Evolutionary conservation across 306 rosid species (phyloP).

Genomic region (Pachyrhizus erosus): DNA sequence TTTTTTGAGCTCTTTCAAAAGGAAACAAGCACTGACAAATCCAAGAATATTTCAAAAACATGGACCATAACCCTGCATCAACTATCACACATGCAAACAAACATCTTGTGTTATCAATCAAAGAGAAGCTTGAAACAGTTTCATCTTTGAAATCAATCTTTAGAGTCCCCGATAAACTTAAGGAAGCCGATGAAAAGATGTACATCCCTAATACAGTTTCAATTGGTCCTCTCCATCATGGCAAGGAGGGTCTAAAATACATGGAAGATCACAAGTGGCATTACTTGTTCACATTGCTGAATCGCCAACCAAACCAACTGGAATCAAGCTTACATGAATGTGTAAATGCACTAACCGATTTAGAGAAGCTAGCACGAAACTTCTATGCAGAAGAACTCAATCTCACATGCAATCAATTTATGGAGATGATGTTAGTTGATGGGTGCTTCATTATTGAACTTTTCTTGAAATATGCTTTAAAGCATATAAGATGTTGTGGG

Average conservation of each 20-base stretch:
- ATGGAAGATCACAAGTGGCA: slow-evolving; percentile 33
- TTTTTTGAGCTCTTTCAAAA: neutral
- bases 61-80: slow-evolving; percentile 10
- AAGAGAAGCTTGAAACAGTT: neutral
- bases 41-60: neutral
- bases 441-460: slow-evolving; percentile 27
- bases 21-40: neutral
- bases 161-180: neutral
- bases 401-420: neutral
- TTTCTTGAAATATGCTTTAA: slow-evolving; percentile 3
- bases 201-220: neutral
- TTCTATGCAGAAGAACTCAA: slow-evolving; percentile 1
- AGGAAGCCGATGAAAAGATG: neutral
- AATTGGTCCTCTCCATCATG: slow-evolving; percentile 31
- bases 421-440: slow-evolving; percentile 25
- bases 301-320: neutral
- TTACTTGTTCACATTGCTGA: neutral
- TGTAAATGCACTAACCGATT: neutral
- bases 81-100: neutral
- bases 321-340: neutral
- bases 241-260: neutral
- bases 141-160: slow-evolving; percentile 13
- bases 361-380: slow-evolving; percentile 1
- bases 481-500: neutral
- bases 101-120: neutral